These are phyloP conservation scores for Pythium rishiriense DNA, from an alignment of 352 stramenopile genomes.

Conservation along the genomic window DNA sequence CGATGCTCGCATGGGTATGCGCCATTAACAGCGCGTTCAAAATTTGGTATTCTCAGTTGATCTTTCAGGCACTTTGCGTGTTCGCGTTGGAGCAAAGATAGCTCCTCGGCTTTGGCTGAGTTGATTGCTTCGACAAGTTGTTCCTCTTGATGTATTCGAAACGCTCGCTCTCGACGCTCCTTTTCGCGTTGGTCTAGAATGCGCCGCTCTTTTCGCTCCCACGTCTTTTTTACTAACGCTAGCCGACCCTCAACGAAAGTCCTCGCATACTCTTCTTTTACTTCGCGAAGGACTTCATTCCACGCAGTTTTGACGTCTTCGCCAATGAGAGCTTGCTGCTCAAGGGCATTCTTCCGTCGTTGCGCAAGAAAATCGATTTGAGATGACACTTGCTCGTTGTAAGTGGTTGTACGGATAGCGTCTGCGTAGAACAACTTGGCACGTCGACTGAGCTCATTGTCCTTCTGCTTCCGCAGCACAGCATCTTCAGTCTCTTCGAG, in stretches of 20 bases:
- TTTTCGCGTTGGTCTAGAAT: constrained; percentile 44
- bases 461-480: constrained; percentile 33
- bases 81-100: constrained; percentile 32
- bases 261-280: constrained; percentile 54
- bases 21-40: constrained; percentile 41
- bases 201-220: constrained; percentile 61
- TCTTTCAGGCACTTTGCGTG: constrained; percentile 31
- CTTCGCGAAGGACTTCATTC: constrained; percentile 32
- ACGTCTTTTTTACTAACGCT: constrained; percentile 65
- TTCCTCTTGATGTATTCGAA: constrained; percentile 57
- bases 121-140: constrained; percentile 41
- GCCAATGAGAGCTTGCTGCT: constrained; percentile 16
- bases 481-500: constrained; percentile 43
- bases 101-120: constrained; percentile 35
- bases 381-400: constrained; percentile 63
- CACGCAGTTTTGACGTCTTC: constrained; percentile 1
- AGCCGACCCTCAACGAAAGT: constrained; percentile 62
- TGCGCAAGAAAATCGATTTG: constrained; percentile 74
- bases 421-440: constrained; percentile 50
- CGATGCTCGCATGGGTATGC: constrained; percentile 56
- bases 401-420: constrained; percentile 59
- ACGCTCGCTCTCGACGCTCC: constrained; percentile 46
- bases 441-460: constrained; percentile 39
- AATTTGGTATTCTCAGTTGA: constrained; percentile 61
- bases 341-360: constrained; percentile 36